Evolutionary conservation across 257 asterid species (phyloP).

Genomic region (Solanum chilense): DNA sequence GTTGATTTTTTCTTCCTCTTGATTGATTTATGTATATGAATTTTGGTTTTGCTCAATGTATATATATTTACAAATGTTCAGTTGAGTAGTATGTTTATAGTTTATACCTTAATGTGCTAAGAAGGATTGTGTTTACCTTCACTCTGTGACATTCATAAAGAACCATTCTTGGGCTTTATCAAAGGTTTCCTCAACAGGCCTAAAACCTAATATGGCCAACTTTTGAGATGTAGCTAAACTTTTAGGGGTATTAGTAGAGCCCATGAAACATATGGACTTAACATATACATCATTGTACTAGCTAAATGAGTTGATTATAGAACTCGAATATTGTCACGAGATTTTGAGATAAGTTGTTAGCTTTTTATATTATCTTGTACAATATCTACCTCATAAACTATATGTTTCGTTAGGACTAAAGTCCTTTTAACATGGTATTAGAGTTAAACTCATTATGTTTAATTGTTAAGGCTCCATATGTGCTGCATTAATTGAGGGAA

Average conservation of each 20-base stretch:
- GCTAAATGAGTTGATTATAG: background rate
- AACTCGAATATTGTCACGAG: background rate
- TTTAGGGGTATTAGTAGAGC: background rate
- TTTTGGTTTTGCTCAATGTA: background rate
- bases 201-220: background rate
- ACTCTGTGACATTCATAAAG: background rate
- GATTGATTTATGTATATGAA: conserved; percentile 3
- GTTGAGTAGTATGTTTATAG: background rate
- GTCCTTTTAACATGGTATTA: background rate
- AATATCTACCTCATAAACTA: background rate
- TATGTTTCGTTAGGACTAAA: background rate
- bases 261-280: background rate
- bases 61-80: background rate
- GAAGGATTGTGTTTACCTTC: background rate
- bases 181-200: background rate
- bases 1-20: background rate
- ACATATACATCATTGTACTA: background rate
- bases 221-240: background rate
- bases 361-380: background rate
- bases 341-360: background rate
- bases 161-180: background rate
- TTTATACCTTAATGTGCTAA: background rate
- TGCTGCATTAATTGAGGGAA: background rate
- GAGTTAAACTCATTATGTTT: background rate
- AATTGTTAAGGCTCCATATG: background rate